Evolutionary conservation across 2,329 filamentous ascomycete species (phyloP).

Genomic region (Myriangium duriaei): DNA sequence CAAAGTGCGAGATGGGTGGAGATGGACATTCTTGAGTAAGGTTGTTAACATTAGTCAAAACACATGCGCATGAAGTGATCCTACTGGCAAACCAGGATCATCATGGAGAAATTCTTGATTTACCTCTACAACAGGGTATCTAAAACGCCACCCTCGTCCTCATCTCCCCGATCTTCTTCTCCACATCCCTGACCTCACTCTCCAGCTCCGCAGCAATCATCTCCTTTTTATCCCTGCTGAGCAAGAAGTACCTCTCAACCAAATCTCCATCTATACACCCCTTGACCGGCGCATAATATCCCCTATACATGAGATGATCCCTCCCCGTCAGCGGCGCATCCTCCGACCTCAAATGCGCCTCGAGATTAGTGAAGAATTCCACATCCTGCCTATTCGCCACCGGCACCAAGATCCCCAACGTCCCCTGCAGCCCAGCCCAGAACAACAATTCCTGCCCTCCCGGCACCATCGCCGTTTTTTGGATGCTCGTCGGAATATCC

Average conservation of each 20-base stretch:
- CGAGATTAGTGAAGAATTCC: slow-evolving; percentile 92
- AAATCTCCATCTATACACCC: slow-evolving; percentile 94
- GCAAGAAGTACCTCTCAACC: slow-evolving; percentile 76
- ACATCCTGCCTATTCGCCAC: slow-evolving; percentile 87
- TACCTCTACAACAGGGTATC: no score
- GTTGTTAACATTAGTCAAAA: no score
- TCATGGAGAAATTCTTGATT: no score
- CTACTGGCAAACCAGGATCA: no score
- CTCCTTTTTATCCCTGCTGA: slow-evolving; percentile 81
- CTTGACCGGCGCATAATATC: slow-evolving; percentile 94
- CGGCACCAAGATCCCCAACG: slow-evolving; percentile 82
- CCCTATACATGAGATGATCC: slow-evolving; percentile 89
- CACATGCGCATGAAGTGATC: no score
- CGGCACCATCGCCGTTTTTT: slow-evolving; percentile 79
- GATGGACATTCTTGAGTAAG: no score
- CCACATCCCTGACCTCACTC: slow-evolving; percentile 80
- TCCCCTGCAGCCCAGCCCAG: slow-evolving; percentile 91
- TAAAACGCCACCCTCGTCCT: slow-evolving; percentile 27
- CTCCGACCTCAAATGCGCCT: slow-evolving; percentile 74
- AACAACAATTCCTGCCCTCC: slow-evolving; percentile 84
- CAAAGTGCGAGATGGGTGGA: no score
- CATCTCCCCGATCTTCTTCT: slow-evolving; percentile 64
- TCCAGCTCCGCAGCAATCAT: slow-evolving; percentile 92
- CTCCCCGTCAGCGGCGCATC: slow-evolving; percentile 80
- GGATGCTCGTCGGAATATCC: slow-evolving; percentile 81